Base-by-base conservation (phyloP, 176 grass and related monocot genomes). In the Zoysia japonica region DNA sequence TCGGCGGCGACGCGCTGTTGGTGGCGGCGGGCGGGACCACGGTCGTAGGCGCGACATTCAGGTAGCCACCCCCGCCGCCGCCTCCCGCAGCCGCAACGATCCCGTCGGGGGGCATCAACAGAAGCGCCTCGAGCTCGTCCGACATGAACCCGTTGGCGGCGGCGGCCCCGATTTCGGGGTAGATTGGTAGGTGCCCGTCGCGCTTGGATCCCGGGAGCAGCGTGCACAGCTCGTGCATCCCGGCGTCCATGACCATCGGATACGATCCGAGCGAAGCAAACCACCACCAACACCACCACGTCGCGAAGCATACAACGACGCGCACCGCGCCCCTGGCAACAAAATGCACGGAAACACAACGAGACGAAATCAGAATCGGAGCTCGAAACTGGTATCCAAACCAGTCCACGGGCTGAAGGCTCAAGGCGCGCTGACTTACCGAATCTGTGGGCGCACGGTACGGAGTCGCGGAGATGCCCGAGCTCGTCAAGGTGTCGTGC, bases 191-290 rank as follows among this genome's bases (percentile, higher is more conserved):
- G 81, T 64, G 78, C 20, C 36, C 71, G 46, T 76, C 85, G 19
- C 13, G 71, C 67, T 78, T 89, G 47, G 69, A 75, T 73, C 87
- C 86, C 46, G 88, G 80, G 61, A 70, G 70, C 74, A 88, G 65
- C 54, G 78, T 74, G 79, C 75, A 28, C 69, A 45, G 74, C 70
- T 91, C 80, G 62, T 86, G 74, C 70, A 91, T 35, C 39, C 78
- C 72, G 72, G 91, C 85, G 70, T 93, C 91, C 91, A 91, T 93
- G 78, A 76, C 67, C 88, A 91, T 91, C 66, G 86, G 86, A 73
- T 70, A 49, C 81, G 78, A 17, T 50, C 15, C 47, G 52, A 2
- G 38, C 61, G 4, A 44, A 69, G 35, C 45, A 40, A 20, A 83
- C 19, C 54, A 45, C n/a, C 49, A 57, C 10, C 47, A 45, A 42